Base-by-base conservation (phyloP, 345 rosid genomes). In the Citrus maxima region DNA sequence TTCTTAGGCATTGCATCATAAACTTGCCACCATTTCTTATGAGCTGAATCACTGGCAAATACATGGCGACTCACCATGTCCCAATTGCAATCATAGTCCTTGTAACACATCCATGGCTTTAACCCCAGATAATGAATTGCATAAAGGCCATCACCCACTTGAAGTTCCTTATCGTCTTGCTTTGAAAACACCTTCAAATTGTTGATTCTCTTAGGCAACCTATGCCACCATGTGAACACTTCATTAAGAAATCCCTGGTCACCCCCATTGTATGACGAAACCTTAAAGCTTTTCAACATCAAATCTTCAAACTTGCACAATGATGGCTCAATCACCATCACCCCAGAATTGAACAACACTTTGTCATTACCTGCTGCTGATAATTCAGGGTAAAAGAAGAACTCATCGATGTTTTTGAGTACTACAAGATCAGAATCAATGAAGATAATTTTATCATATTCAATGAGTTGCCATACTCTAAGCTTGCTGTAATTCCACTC, bases 71-170 rank as follows among this genome's bases (percentile, higher is more conserved):
- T 56, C 40, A 10, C 73, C 51, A 34, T 78, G 75, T 93, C 98
- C 98, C 99, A 93, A 6, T 96, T 96, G 40, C 99, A 96, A 60
- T 93, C 99, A 34, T 93, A 96, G 66, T 96, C 99, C 76, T 83
- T 84, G 40, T 92, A 96, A 78, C 99, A 93, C 82, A 83, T 80
- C 99, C 99, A 96, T 42, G 99, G 99, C 88, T 96, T 96, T 70
- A 83, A 37, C 22, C 99, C 99, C 68, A 96, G 66, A 67, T 87
- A 93, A 73, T 93, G 99, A 4, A 96, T 70, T 2, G 91, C 84
- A 27, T 82, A 87, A 40, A 84, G 14, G 60, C 79, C 38, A 0
- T 72, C 64, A 1, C 37, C 54, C 6, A 86, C 30, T 6, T 24
- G 21, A 56, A 75, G 90, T 0, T 81, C 67, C 5, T 69, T 51